phyloP scores from a whole-genome alignment of 257 asterid genomes.

The Gentiana straminea region DNA sequence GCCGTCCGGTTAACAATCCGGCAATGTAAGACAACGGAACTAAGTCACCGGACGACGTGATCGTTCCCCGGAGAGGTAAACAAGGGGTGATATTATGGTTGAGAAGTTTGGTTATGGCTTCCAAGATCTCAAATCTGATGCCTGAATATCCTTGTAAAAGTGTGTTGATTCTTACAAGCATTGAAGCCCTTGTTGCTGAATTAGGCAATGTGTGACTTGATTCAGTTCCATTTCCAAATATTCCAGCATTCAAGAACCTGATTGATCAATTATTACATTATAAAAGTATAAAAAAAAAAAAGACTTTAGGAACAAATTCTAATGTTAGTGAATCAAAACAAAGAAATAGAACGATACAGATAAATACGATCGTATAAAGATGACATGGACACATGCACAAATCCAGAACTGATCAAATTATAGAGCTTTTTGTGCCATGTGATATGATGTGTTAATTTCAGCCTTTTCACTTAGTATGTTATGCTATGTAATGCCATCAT shows the following conservation, averaged over 20 bases:
- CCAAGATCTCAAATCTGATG: slow-evolving; percentile 23
- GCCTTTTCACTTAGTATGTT: no score
- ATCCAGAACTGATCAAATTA: no score
- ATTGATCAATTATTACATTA: not conserved
- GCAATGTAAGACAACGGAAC: slow-evolving; percentile 26
- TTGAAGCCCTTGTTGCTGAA: slow-evolving; percentile 20
- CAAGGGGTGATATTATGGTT: slow-evolving; percentile 22
- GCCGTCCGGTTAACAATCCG: slow-evolving; percentile 18
- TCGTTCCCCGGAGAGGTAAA: slow-evolving; percentile 26
- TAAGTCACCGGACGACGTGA: slow-evolving; percentile 20
- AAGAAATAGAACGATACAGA: no score
- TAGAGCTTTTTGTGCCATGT: no score
- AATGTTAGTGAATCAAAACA: no score
- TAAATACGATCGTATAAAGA: no score
- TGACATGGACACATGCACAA: no score
- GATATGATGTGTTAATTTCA: no score
- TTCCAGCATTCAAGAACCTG: slow-evolving; percentile 23
- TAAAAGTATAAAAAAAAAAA: no score
- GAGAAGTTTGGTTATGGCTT: slow-evolving; percentile 19
- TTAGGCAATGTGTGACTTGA: slow-evolving; percentile 23
- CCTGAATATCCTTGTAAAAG: slow-evolving; percentile 26
- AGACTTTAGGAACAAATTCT: no score
- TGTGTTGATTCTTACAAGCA: slow-evolving; percentile 22
- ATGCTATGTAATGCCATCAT: no score
- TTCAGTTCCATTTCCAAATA: slow-evolving; percentile 20